Evolutionary conservation across 139 green algal genomes (phyloP).

Genomic region (Penium margaritaceum): DNA sequence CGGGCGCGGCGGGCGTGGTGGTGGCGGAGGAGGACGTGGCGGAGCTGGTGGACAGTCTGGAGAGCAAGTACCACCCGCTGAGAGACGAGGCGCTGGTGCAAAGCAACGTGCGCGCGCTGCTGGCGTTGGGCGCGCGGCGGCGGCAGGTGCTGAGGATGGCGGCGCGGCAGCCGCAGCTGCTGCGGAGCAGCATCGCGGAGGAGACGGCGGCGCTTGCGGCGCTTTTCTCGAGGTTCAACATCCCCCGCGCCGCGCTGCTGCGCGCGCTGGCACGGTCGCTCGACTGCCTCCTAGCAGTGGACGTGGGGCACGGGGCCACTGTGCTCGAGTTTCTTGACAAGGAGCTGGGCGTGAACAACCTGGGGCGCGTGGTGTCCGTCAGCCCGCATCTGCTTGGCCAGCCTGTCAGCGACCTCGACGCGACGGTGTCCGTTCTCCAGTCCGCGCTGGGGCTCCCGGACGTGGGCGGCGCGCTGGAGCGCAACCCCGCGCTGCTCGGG

Average conservation of each 20-base stretch:
- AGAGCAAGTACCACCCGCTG: too few species aligned
- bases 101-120: neutral
- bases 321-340: slow-evolving; percentile 1
- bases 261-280: neutral
- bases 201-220: neutral
- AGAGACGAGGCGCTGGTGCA: too few species aligned
- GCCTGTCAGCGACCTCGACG: neutral
- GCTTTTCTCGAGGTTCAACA: neutral
- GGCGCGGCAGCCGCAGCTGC: slow-evolving; percentile 3
- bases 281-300: slow-evolving; percentile 5
- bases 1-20: too few species aligned
- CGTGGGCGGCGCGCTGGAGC: slow-evolving; percentile 1
- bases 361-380: neutral
- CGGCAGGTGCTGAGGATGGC: neutral
- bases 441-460: neutral
- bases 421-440: neutral
- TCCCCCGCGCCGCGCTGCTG: neutral
- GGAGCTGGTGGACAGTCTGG: too few species aligned
- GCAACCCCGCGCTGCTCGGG: slow-evolving; percentile 7
- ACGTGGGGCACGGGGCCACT: neutral
- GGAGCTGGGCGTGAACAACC: slow-evolving; percentile 3
- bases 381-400: neutral
- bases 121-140: neutral
- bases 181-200: neutral
- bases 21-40: too few species aligned